phyloP scores from a whole-genome alignment of 139 green algal genomes.

The Diplosphaera chodatii region DNA sequence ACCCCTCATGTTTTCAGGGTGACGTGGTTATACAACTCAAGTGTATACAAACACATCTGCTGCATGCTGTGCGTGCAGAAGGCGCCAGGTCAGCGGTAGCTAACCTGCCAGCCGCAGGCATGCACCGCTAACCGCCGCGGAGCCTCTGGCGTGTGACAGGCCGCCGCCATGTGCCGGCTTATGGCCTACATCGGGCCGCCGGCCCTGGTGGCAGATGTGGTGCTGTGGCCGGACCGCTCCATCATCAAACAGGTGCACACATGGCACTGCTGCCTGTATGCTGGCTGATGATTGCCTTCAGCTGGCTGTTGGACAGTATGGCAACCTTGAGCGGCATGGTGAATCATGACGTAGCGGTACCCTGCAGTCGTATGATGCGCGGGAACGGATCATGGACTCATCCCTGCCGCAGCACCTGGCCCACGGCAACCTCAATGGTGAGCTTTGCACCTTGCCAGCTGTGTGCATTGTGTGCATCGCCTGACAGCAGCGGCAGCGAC shows the following conservation, averaged over 20 bases:
- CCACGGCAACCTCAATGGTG: constrained; percentile 87
- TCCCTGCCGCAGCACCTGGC: constrained; percentile 63
- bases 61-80: too few relatives aligned
- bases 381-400: constrained; percentile 71
- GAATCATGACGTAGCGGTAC: too few relatives aligned
- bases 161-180: constrained; percentile 75
- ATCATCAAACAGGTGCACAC: constrained; percentile 72
- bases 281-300: neutral
- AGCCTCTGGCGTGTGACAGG: too few relatives aligned
- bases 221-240: constrained; percentile 67
- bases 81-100: too few relatives aligned
- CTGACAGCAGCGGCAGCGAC: too few relatives aligned
- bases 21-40: too few relatives aligned
- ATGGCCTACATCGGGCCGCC: constrained; percentile 80
- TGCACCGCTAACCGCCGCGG: too few relatives aligned
- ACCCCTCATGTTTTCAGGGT: too few relatives aligned
- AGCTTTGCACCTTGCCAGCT: too few relatives aligned
- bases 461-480: too few relatives aligned
- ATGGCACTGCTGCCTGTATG: neutral
- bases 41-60: too few relatives aligned
- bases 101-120: too few relatives aligned
- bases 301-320: neutral
- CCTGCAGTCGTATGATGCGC: constrained; percentile 87
- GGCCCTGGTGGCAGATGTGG: constrained; percentile 77
- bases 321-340: neutral